Conservation (phyloP, 2,329 filamentous ascomycete species). For the Fusarium goolgardi region DNA sequence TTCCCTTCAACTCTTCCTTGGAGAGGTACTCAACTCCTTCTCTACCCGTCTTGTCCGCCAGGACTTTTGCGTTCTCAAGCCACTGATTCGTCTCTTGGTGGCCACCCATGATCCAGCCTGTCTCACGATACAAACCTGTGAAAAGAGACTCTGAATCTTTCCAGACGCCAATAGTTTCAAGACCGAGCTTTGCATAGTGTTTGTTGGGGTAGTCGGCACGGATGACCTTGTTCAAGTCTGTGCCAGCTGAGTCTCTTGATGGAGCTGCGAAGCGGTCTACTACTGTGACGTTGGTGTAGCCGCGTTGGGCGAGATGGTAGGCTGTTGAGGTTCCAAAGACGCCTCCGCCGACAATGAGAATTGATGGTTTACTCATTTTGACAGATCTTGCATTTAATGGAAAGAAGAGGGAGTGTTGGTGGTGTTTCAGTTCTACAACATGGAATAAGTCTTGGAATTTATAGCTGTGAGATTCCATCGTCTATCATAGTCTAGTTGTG, state of each 20-base stretch:
- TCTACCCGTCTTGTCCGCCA: constrained; percentile 41
- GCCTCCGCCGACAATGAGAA: constrained; percentile 59
- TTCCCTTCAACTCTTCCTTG: constrained; percentile 42
- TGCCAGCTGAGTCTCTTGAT: constrained; percentile 63
- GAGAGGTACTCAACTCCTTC: constrained; percentile 46
- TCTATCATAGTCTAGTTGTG: not conserved
- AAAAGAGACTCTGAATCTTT: constrained; percentile 47
- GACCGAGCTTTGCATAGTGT: constrained; percentile 63
- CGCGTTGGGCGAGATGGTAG: constrained; percentile 56
- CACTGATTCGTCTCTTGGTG: constrained; percentile 47
- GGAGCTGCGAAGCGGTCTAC: constrained; percentile 58
- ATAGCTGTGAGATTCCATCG: not conserved
- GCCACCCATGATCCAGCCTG: constrained; percentile 49
- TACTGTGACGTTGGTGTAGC: constrained; percentile 60
- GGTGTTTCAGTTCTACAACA: not conserved
- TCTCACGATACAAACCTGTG: constrained; percentile 47
- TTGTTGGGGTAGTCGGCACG: constrained; percentile 68
- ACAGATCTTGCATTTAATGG: not conserved
- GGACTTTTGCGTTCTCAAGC: constrained; percentile 46
- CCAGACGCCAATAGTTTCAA: constrained; percentile 49
- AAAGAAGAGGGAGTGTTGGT: not conserved
- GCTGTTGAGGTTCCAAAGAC: constrained; percentile 64
- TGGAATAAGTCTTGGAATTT: not conserved
- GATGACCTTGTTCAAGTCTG: constrained; percentile 72
- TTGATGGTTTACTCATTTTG: constrained; percentile 47